Base-by-base conservation (phyloP, 2,329 filamentous ascomycete species). In the Venturiaceae sp. region DNA sequence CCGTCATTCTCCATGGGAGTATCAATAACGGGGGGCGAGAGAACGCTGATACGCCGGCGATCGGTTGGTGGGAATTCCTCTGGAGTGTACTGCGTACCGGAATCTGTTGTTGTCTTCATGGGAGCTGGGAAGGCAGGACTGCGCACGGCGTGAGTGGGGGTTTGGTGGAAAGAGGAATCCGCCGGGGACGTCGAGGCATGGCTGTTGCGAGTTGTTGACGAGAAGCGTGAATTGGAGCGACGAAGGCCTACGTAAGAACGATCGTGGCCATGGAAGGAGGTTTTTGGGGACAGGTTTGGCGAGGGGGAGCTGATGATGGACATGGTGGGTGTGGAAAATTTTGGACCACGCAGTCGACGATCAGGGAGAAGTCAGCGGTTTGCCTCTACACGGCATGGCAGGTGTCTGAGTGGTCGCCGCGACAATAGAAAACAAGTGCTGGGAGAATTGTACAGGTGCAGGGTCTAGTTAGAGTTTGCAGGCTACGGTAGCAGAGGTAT, bases 1-100 rank as follows among this genome's bases (percentile, higher is more conserved):
- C 26, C 9, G 6, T 26, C 14, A 21, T 8, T 26, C 13, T 28
- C 11, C 5, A 50, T 30, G 16, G 8, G 11, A 3, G 23, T 50
- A 50, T 50, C 14, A n/a, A 50, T 50, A 13, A 6, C 19, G 44
- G 44, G 5, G 13, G 16, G 44, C 13, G 44, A 50, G 19, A 50
- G 23, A 16, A n/a, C 26, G 41, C 11, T 53, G 41, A 52, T 8
- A 14, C 23, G 26, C 13, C 39, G 44, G 9, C 37, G 28, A 19
- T 39, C 72, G 57, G 77, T 77, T 60, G 76, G 72, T 63, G 78
- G 72, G 57, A 67, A 72, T 60, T 72, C 73, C 59, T 76, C 72
- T 47, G 78, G 79, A 46, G 78, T 79, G 67, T 81, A 83, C 67
- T 83, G 80, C 36, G 80, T 82, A 60, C 71, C 75, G 34, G 73